These are phyloP conservation scores for Colletotrichum sp. DNA, from an alignment of 2,329 filamentous ascomycete genomes.

Conservation along the genomic window DNA sequence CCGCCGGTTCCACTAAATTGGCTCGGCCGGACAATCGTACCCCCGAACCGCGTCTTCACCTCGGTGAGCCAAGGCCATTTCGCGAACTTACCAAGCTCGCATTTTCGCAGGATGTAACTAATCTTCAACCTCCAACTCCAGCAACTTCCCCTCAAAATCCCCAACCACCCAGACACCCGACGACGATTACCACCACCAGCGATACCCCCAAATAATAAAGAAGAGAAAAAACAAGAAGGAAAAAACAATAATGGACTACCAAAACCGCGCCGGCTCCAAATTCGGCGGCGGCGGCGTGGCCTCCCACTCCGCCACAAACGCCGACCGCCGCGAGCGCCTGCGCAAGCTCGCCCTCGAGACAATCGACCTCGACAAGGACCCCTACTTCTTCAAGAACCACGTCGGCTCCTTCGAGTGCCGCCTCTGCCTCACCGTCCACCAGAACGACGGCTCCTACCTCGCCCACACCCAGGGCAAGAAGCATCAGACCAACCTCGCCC, in stretches of 20 bases:
- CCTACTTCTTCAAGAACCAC: conserved; percentile 99
- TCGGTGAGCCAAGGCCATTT: neutral
- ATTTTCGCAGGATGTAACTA: neutral
- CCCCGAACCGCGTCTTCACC: neutral
- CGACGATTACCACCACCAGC: neutral
- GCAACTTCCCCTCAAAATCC: neutral
- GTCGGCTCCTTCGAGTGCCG: conserved; percentile 98
- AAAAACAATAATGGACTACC: conserved; percentile 67
- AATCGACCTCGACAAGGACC: conserved; percentile 99
- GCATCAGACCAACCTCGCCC: conserved; percentile 97
- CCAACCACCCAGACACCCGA: neutral
- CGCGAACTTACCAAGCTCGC: neutral
- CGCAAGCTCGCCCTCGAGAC: conserved; percentile 98
- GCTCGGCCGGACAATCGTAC: neutral
- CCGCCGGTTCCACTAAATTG: neutral
- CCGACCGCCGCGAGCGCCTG: conserved; percentile 94
- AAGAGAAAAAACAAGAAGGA: fast-evolving
- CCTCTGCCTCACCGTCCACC: conserved; percentile 95
- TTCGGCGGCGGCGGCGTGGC: conserved; percentile 98
- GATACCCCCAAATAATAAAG: neutral
- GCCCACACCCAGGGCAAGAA: conserved; percentile 98
- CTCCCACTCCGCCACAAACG: conserved; percentile 91
- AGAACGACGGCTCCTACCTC: conserved; percentile 98
- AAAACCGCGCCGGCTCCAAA: conserved; percentile 96
- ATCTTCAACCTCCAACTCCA: neutral